Evolutionary conservation across 1,284 basidiomycete species (phyloP).

Genomic region (Ganoderma lucidum): DNA sequence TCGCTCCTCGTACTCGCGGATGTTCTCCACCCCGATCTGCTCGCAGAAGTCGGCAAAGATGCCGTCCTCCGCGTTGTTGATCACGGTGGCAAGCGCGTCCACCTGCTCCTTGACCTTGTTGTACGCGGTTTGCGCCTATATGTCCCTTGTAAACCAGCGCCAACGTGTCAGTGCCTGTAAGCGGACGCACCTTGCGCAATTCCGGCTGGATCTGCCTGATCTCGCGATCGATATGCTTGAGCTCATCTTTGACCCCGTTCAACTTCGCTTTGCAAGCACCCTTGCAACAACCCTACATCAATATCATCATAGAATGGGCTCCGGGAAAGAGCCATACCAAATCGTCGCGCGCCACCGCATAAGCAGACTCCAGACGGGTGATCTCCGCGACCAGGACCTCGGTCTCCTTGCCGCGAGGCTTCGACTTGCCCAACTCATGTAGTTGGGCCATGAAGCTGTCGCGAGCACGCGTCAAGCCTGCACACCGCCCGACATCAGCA

Average conservation of each 20-base stretch:
- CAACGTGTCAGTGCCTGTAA: neutral
- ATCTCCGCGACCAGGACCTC: constrained; percentile 84
- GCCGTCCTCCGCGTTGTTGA: constrained; percentile 84
- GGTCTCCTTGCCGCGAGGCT: constrained; percentile 84
- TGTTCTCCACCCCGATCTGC: constrained; percentile 83
- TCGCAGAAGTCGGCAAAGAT: constrained; percentile 86
- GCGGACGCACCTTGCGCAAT: constrained; percentile 61
- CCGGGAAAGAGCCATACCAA: constrained; percentile 58
- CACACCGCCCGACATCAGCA: neutral
- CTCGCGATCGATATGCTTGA: constrained; percentile 79
- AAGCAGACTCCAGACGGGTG: constrained; percentile 79
- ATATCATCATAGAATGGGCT: neutral
- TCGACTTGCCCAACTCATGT: constrained; percentile 82
- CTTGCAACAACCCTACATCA: constrained; percentile 39
- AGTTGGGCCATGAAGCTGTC: constrained; percentile 85
- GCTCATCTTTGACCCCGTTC: constrained; percentile 79
- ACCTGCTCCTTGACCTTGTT: constrained; percentile 64
- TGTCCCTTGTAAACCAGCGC: neutral
- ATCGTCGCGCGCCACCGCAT: constrained; percentile 83
- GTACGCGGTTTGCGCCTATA: constrained; percentile 62
- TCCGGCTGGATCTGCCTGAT: constrained; percentile 74
- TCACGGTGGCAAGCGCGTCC: constrained; percentile 60
- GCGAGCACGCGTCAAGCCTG: constrained; percentile 76
- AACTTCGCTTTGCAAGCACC: constrained; percentile 73
- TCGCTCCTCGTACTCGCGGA: constrained; percentile 95